phyloP scores from a whole-genome alignment of 495 filamentous ascomycete species.

The Pseudevernia furfuracea region DNA sequence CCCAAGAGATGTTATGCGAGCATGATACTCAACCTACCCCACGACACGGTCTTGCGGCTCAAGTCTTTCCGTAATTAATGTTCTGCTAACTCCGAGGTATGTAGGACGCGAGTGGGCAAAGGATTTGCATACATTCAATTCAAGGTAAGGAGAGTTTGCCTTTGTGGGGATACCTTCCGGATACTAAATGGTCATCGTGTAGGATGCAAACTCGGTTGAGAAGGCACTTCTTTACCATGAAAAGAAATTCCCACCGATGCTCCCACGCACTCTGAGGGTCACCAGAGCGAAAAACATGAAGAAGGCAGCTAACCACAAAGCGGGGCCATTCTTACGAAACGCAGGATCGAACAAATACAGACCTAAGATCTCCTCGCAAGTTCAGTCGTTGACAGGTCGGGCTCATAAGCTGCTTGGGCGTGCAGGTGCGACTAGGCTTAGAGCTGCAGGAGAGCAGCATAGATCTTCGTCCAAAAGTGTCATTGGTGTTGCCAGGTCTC shows the following conservation, averaged over 20 bases:
- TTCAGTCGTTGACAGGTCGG: slow-evolving; percentile 68
- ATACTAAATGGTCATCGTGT: slow-evolving; percentile 19
- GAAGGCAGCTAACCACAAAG: slow-evolving; percentile 44
- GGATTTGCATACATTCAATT: slow-evolving; percentile 99
- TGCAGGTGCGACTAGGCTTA: slow-evolving; percentile 62
- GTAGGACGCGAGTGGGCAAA: slow-evolving; percentile 77
- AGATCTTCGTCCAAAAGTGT: slow-evolving; percentile 20
- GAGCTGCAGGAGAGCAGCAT: slow-evolving; percentile 33
- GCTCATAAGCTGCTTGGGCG: slow-evolving; percentile 75
- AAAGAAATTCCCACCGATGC: slow-evolving; percentile 87
- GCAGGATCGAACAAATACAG: slow-evolving; percentile 40
- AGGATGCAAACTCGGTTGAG: slow-evolving; percentile 82
- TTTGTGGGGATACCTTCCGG: no score
- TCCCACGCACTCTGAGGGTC: slow-evolving; percentile 82
- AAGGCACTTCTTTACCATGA: slow-evolving; percentile 75
- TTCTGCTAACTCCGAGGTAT: not conserved
- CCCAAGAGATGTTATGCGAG: not conserved
- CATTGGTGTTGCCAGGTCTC: slow-evolving; percentile 40
- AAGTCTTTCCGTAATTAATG: not conserved
- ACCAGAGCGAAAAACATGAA: slow-evolving; percentile 69
- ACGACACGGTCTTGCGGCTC: not conserved
- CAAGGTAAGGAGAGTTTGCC: slow-evolving; percentile 37
- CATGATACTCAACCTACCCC: not conserved
- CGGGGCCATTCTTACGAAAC: slow-evolving; percentile 21
- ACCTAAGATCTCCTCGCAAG: slow-evolving; percentile 57